A percentile compares a stretch with the other conserved stretches of the same genome.
These are phyloP conservation scores for Spergularia marina DNA, from an alignment of 148 eudicot species.

Conservation along the genomic window DNA sequence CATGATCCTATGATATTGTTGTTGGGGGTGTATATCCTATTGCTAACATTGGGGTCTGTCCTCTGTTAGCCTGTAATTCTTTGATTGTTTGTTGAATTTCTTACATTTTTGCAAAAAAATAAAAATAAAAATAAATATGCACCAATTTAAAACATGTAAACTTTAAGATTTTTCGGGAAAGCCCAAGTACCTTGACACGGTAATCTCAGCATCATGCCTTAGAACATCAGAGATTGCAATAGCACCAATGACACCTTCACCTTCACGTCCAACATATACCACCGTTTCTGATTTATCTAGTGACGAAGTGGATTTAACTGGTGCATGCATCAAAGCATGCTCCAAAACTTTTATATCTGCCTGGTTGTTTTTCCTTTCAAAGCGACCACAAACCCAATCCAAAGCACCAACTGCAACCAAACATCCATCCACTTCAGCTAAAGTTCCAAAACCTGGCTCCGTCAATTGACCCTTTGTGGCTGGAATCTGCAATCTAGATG, in stretches of 20 bases:
- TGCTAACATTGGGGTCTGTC: no score
- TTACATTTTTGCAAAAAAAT: no score
- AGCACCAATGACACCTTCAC: conserved; percentile 85
- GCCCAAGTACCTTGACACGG: conserved; percentile 52
- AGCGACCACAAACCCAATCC: conserved; percentile 75
- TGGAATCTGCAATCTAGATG: conserved; percentile 56
- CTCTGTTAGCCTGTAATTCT: no score
- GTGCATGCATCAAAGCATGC: conserved; percentile 41
- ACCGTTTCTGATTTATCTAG: conserved; percentile 60
- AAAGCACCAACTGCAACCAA: conserved; percentile 86
- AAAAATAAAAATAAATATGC: no score
- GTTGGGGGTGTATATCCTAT: no score
- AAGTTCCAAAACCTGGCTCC: conserved; percentile 91
- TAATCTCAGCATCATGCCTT: conserved; percentile 72
- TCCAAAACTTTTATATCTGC: conserved; percentile 49
- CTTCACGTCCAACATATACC: conserved; percentile 89
- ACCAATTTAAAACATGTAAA: no score
- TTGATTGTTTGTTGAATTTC: no score
- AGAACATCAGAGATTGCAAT: conserved; percentile 74
- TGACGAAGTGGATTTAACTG: conserved; percentile 32
- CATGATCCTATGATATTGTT: no score
- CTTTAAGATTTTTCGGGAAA: no score
- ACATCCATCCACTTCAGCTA: conserved; percentile 88
- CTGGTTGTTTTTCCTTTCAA: conserved; percentile 45
- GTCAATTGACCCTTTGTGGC: conserved; percentile 67